Evolutionary conservation across 2,329 filamentous ascomycete species (phyloP), one percentile per base, ranked within the genome.

Genomic region (Epichloe sylvatica): DNA sequence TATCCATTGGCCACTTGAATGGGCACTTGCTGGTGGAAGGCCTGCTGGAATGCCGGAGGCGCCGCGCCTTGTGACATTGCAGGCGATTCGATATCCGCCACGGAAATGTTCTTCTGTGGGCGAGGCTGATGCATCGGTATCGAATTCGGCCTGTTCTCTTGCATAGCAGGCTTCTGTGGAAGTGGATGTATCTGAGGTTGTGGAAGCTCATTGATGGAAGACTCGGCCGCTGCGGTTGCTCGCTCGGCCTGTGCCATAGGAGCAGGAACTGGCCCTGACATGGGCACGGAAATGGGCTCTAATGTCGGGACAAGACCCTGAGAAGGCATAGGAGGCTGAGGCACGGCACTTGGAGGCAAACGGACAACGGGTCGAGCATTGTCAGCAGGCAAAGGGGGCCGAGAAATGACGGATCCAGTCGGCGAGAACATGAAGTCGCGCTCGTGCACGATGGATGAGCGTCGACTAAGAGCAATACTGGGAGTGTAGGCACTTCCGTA

Each of bases 11-110:
- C 65, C 40, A 88, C 77, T 56, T 90, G 84, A 4, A 83, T 68
- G 2, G 90, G 91, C n/a, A 95, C 81, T 66, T 96, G 90, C 59
- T 95, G 90, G 57, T 95, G 89, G 73, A 97, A 96, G 0, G 90
- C 86, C 62, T 90, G 86, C 59, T 91, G 84, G 59, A 94, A 95
- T 0, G 88, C 86, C 59, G 87, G 86, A 39, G 67, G 80, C n/a
- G 38, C 46, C 21, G 23, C 41, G 70, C 56, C 73, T 59, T 71
- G 72, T 47, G 67, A 62, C 57, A 69, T 74, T 5, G 78, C 81
- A 4, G 90, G 88, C 7, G 86, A 86, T 65, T 97, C 92, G 57
- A 97, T 95, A 59, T 88, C 89, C 51, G 88, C 86, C 51, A 97
- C 81, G 9, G 90, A 96, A 34, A 97, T 87, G 5, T 89, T 77